Percentiles rank a stretch among this genome's conserved stretches.
Conservation (phyloP, 129 eudicot species). For the Flaveria bidentis region DNA sequence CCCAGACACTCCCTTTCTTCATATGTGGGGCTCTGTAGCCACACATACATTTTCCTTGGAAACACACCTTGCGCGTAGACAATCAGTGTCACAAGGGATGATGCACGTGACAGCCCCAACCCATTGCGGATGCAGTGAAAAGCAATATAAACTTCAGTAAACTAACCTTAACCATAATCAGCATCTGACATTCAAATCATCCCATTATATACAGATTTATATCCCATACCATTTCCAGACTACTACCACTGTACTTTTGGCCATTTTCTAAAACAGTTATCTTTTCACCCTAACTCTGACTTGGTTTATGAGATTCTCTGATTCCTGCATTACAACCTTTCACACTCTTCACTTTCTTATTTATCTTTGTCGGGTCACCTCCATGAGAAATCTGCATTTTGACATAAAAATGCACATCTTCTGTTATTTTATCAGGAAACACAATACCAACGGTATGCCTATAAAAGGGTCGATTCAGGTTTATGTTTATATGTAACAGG, state of each 20-base stretch:
- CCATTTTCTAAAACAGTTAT: conserved; percentile 7
- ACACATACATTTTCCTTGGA: too few relatives aligned
- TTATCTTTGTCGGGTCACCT: conserved; percentile 35
- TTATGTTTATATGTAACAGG: not conserved
- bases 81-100: too few relatives aligned
- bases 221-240: conserved; percentile 24
- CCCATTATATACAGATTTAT: conserved; percentile 23
- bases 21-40: too few relatives aligned
- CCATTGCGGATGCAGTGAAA: not conserved
- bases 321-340: conserved; percentile 16
- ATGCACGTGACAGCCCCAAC: too few relatives aligned
- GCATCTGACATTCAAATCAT: not conserved
- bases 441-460: not conserved
- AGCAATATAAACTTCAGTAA: not conserved
- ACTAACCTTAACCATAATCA: conserved; percentile 8
- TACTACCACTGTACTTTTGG: conserved; percentile 1
- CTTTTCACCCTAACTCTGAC: conserved; percentile 25
- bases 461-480: conserved; percentile 6
- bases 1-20: too few relatives aligned
- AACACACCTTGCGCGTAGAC: too few relatives aligned
- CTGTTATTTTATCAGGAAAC: not conserved
- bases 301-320: conserved; percentile 20
- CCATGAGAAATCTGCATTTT: conserved; percentile 53
- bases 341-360: conserved; percentile 34
- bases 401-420: conserved; percentile 10